These are phyloP conservation scores for Starmerella floris DNA, from an alignment of 805 yeast species.

Conservation along the genomic window DNA sequence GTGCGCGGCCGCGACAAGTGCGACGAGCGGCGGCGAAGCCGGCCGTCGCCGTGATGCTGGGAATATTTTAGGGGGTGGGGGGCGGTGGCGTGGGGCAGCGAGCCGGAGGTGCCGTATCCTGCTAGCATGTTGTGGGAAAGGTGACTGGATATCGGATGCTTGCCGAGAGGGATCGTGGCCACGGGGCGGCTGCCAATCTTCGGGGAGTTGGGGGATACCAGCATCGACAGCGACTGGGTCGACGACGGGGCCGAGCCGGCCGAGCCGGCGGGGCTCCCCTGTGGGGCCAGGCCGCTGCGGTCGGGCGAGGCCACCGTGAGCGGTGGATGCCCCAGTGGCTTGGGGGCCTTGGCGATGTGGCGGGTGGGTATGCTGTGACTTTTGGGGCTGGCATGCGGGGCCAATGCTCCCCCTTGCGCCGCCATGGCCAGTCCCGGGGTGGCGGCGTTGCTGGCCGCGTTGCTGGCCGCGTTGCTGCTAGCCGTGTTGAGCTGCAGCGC, in stretches of 20 bases:
- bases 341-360: not conserved
- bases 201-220: not conserved
- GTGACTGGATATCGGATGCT: not conserved
- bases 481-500: constrained; percentile 32
- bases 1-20: not conserved
- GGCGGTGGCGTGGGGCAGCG: not conserved
- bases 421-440: too few relatives aligned
- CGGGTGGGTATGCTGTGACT: not conserved
- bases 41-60: not conserved
- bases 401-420: too few relatives aligned
- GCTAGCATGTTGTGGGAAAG: not conserved
- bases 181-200: not conserved
- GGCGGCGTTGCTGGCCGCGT: too few relatives aligned
- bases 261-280: too few relatives aligned
- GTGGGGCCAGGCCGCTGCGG: too few relatives aligned
- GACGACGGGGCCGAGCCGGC: constrained; percentile 4
- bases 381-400: not conserved
- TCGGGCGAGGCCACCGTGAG: too few relatives aligned
- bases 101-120: not conserved
- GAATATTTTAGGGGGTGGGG: not conserved
- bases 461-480: not conserved
- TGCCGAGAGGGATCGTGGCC: not conserved
- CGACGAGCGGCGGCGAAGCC: not conserved
- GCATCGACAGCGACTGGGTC: not conserved
- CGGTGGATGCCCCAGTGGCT: not conserved